Conservation (phyloP, 2,329 filamentous ascomycete genomes). For the Corynespora cassiicola region DNA sequence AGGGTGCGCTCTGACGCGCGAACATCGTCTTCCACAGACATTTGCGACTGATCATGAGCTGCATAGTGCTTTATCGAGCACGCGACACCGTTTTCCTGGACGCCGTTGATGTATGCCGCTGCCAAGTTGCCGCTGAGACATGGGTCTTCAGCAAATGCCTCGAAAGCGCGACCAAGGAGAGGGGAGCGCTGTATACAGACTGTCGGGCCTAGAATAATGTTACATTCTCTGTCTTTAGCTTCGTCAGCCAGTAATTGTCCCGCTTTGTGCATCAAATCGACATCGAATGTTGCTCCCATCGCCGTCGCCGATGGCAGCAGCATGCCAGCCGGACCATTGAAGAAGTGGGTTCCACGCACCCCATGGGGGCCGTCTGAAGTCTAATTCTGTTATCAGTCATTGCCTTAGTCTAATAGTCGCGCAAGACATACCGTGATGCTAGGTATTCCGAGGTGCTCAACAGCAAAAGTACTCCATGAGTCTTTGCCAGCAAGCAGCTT, state of each 20-base stretch:
- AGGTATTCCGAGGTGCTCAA: too few relatives aligned
- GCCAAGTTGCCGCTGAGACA: conserved; percentile 72
- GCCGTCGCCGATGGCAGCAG: too few relatives aligned
- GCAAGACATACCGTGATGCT: too few relatives aligned
- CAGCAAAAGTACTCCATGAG: too few relatives aligned
- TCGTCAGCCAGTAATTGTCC: conserved; percentile 71
- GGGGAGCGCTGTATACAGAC: conserved; percentile 68
- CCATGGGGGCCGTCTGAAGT: too few relatives aligned
- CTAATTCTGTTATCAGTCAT: too few relatives aligned
- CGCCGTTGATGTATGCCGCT: conserved; percentile 74
- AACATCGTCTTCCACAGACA: conserved; percentile 1
- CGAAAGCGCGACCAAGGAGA: conserved; percentile 71
- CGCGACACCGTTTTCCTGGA: conserved; percentile 73
- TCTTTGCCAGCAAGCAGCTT: too few relatives aligned
- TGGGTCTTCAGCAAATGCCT: conserved; percentile 72
- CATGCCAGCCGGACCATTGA: too few relatives aligned
- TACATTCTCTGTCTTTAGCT: conserved; percentile 71
- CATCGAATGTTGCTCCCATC: too few relatives aligned
- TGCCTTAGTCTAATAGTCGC: too few relatives aligned
- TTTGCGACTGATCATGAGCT: conserved; percentile 68
- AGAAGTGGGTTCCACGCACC: conserved; percentile 65
- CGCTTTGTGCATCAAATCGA: conserved; percentile 69
- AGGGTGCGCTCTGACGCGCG: too few relatives aligned
- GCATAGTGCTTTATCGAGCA: conserved; percentile 71
- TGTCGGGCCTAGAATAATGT: conserved; percentile 70